These are phyloP conservation scores for Forsythia suspensa DNA, from an alignment of 257 asterid genomes.

Conservation along the genomic window DNA sequence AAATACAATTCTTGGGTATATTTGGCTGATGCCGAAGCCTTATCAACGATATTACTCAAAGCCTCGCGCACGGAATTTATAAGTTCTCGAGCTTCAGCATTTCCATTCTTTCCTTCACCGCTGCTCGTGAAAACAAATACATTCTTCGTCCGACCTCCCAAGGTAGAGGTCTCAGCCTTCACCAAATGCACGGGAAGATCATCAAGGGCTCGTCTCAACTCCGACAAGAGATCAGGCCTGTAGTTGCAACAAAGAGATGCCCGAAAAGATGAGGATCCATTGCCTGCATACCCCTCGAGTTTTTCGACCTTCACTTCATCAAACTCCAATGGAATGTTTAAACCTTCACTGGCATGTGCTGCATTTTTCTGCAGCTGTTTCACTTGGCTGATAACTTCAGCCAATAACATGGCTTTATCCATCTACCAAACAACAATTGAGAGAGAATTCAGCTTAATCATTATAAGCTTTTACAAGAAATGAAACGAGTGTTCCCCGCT, in stretches of 20 bases:
- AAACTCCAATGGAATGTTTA: conserved; percentile 65
- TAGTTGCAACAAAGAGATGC: conserved; percentile 79
- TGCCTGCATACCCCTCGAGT: conserved; percentile 29
- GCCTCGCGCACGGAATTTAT: conserved; percentile 39
- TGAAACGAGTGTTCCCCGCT: too few species aligned
- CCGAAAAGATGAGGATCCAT: conserved; percentile 42
- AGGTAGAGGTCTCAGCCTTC: conserved; percentile 64
- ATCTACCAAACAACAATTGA: conserved; percentile 38
- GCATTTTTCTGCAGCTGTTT: conserved; percentile 57
- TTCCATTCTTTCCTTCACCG: background rate
- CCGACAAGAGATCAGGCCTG: conserved; percentile 53
- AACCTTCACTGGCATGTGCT: conserved; percentile 45
- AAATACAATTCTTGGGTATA: conserved; percentile 35
- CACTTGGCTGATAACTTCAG: conserved; percentile 68
- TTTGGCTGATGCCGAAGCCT: conserved; percentile 52
- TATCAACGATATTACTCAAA: conserved; percentile 49
- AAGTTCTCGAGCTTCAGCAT: conserved; percentile 19
- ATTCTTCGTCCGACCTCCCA: conserved; percentile 56
- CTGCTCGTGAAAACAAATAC: conserved; percentile 39
- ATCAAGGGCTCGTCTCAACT: conserved; percentile 39
- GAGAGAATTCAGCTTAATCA: background rate
- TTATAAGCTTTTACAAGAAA: too few species aligned
- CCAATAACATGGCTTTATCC: conserved; percentile 82
- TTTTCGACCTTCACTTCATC: conserved; percentile 65
- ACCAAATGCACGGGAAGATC: conserved; percentile 40